Conservation (phyloP, 176 grass and related monocot genomes). For the Puya raimondii region DNA sequence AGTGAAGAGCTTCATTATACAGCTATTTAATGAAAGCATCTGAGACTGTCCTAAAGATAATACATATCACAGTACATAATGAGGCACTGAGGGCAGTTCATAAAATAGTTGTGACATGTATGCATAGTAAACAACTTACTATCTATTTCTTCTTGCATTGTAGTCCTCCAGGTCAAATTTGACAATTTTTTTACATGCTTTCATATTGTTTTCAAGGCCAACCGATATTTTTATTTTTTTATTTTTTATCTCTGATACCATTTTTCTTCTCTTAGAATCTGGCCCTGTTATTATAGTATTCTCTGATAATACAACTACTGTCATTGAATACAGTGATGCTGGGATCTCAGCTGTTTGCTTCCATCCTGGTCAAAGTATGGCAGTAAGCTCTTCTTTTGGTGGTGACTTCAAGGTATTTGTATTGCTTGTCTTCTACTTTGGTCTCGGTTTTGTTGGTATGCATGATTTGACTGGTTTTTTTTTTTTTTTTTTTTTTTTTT, state of each 20-base stretch:
- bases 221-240: conserved; percentile 7
- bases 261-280: neutral
- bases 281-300: neutral
- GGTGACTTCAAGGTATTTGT: conserved; percentile 78
- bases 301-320: conserved; percentile 9
- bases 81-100: no score
- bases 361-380: conserved; percentile 61
- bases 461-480: conserved; percentile 9
- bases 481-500: no score
- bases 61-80: no score
- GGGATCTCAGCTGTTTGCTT: conserved; percentile 72
- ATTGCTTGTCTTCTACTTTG: conserved; percentile 7
- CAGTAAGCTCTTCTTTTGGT: conserved; percentile 71
- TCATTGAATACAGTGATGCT: conserved; percentile 49
- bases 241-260: neutral
- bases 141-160: no score
- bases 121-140: no score
- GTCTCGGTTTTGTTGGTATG: conserved; percentile 2
- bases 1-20: neutral
- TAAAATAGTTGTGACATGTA: no score
- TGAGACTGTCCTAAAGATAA: no score
- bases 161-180: no score
- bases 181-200: neutral
- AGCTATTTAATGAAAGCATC: no score
- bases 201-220: neutral